Conservation (phyloP, 305 asterid species). For the Plantago lanceolata region DNA sequence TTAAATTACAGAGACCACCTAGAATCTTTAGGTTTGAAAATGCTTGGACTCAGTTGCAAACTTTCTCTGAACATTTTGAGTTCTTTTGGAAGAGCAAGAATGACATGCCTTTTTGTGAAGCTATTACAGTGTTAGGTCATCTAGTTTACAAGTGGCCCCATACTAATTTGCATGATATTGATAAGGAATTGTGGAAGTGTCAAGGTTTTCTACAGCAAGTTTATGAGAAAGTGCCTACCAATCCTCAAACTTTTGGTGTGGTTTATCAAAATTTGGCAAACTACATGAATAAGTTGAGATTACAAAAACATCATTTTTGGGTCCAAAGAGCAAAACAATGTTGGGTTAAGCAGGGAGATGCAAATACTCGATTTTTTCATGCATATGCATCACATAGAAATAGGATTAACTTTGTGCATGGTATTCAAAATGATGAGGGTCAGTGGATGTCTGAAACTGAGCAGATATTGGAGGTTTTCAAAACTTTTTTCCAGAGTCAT, state of each 20-base stretch:
- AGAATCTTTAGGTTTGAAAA: neutral
- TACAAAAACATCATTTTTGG: neutral
- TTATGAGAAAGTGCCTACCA: neutral
- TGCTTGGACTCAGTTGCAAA: neutral
- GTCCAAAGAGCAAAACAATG: neutral
- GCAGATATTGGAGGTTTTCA: too few species aligned
- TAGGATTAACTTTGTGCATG: neutral
- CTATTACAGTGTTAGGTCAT: too few species aligned
- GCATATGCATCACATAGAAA: neutral
- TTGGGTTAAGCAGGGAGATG: neutral
- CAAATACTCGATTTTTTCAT: neutral
- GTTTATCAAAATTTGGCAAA: too few species aligned
- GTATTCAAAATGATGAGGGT: neutral
- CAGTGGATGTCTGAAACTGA: too few species aligned
- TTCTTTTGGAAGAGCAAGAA: neutral
- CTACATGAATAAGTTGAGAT: too few species aligned
- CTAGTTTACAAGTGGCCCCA: too few species aligned
- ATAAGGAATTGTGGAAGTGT: neutral
- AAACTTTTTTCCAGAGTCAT: too few species aligned
- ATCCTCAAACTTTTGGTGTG: neutral
- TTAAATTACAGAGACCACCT: neutral
- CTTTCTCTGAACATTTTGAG: neutral
- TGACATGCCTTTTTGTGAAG: neutral
- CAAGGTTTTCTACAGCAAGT: neutral
- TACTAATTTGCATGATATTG: neutral